Base-by-base conservation (phyloP, 495 filamentous ascomycete species). In the Symbiotaphrina buchneri region DNA sequence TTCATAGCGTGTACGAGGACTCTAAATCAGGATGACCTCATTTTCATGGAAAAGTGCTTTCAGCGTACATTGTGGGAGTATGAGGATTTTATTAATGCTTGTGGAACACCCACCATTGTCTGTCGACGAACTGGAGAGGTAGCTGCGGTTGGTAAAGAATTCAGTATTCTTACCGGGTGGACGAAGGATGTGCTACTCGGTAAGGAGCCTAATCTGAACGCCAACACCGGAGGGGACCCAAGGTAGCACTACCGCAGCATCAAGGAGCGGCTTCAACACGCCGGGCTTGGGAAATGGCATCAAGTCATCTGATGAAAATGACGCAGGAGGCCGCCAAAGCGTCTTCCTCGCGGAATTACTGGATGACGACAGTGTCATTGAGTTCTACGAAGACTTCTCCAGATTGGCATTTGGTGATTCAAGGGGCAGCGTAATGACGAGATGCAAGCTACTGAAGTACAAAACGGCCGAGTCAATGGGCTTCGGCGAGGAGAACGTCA, bases 11-110 rank as follows among this genome's bases (percentile, higher is more conserved):
- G 74, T 33, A 84, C 75, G 15, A 74, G 73, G 38, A 80, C 73
- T 2, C 55, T 95, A 21, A 82, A 79, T 34, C 58, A 68, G 18
- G 68, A 84, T 43, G 87, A 97, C 46, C 63, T 95, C 13, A 71
- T 97, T 15, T 93, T 94, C 53, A 90, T 87, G 79, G 87, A 97
- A 49, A 84, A 90, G 48, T 84, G 77, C 45, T 80, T 95, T 45
- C 87, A 97, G 47, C 76, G 87, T 23, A 83, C 77, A 1, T 60
- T 97, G 8, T 79, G 73, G 47, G 82, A 90, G 44, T 87, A 91
- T 41, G 79, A 95, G 38, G 80, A 87, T 34, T 84, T 83, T 42
- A 78, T 91, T 60, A 72, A 77, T 34, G 68, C 74, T 28, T 77
- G 69, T 36, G 79, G 79, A 21, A 90, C 83, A 15, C 87, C 87